Evolutionary conservation across 345 rosid species (phyloP), one percentile per base, ranked within the genome.

Genomic region (Melaleuca quinquenervia): DNA sequence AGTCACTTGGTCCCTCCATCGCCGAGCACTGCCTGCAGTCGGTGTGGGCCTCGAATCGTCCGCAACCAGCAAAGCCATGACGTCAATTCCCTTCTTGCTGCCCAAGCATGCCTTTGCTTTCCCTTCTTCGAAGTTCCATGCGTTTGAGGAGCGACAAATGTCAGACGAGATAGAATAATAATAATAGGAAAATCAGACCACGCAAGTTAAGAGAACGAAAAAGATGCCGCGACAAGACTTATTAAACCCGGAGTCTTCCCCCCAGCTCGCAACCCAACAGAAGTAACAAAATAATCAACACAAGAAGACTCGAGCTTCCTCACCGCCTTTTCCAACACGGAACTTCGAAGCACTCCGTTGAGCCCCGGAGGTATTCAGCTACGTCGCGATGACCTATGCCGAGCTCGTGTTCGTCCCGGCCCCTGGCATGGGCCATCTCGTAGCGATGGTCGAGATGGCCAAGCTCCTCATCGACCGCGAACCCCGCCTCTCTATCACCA

Each of bases 361-460:
- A 76, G 26, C 82, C 11, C 50, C 3, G 14, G 45, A 49, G 8
- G 16, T 26, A 8, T 13, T 44, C 54, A 9, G 50, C 50, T 26
- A 1, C 50, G 6, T 27, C n/a, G 50, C 8, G 20, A n/a, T 58
- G 70, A n/a, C 32, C 15, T 11, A 13, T 51, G 76, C 84, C 8
- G 76, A 60, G 60, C 82, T 84, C 76, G 22, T 60, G 16, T 14
- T 58, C 20, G 11, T 84, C 44, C 54, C 85, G 14, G 4, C 48
- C 14, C 85, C 86, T 1, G 93, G 86, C 16, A 87, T 83, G 2
- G 96, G 94, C 89, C 94, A 94, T 82, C 84, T 93, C 29, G 86
- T 86, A 5, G 86, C 94, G 24, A 18, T 82, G n/a, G 87, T 89
- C 29, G 92, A 93, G 88, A 54, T 90, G 0, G 94, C 94, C 14